These are phyloP conservation scores for Nicotiana sylvestris DNA, from an alignment of 257 asterid species.

Conservation along the genomic window DNA sequence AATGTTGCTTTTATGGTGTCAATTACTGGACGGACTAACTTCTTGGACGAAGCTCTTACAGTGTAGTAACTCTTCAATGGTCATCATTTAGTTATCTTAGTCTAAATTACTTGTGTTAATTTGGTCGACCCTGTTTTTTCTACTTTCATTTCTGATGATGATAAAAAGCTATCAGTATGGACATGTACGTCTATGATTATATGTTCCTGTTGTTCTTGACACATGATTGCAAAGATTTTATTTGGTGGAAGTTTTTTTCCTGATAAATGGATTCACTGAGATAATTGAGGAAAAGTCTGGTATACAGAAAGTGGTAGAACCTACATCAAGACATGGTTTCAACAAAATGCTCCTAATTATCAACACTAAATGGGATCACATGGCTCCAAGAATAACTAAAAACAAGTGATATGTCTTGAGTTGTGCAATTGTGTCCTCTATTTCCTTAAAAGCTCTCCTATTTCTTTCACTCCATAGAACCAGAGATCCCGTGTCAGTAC, in stretches of 20 bases:
- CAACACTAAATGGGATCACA: background rate
- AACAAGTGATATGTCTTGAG: background rate
- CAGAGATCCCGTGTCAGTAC: no score
- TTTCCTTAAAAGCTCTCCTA: background rate
- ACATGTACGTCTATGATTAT: background rate
- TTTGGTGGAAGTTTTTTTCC: background rate
- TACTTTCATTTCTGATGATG: background rate
- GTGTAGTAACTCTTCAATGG: constrained; percentile 1
- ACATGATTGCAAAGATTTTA: background rate
- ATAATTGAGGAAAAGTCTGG: background rate
- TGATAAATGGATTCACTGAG: background rate
- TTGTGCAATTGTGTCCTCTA: background rate
- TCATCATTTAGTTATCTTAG: background rate
- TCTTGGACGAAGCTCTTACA: background rate
- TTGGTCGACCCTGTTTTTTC: background rate
- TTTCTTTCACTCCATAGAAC: background rate
- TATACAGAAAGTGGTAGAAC: background rate
- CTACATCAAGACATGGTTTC: background rate
- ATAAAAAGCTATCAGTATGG: background rate
- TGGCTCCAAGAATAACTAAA: background rate
- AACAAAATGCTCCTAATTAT: background rate
- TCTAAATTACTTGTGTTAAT: background rate
- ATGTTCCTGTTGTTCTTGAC: background rate
- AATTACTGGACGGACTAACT: background rate
- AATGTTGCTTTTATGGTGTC: background rate